Conservation (phyloP, 805 yeast genomes). For the Wickerhamomyces hampshirensis region DNA sequence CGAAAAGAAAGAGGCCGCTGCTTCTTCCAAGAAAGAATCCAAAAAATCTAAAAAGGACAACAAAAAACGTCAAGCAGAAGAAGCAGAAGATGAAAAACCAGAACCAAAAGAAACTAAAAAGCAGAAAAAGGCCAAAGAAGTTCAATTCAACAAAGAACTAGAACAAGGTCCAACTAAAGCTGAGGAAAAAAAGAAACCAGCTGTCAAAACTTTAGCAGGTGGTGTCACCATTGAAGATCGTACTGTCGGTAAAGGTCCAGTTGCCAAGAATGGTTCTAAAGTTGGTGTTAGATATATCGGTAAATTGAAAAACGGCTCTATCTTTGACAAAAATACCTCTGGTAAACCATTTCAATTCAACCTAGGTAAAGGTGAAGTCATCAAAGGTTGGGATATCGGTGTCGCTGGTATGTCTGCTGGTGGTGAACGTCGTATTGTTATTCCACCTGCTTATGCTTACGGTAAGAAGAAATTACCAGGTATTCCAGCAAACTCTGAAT, state of each 20-base stretch:
- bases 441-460: slow-evolving; percentile 95
- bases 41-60: slow-evolving; percentile 17
- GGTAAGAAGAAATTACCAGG: slow-evolving; percentile 95
- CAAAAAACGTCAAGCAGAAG: slow-evolving; percentile 45
- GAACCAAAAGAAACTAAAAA: slow-evolving; percentile 26
- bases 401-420: slow-evolving; percentile 98
- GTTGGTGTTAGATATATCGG: slow-evolving; percentile 98
- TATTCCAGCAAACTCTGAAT: slow-evolving; percentile 94
- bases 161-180: slow-evolving; percentile 89
- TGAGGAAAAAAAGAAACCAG: slow-evolving; percentile 43
- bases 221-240: slow-evolving; percentile 94
- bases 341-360: slow-evolving; percentile 94
- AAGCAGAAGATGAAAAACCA: slow-evolving; percentile 31
- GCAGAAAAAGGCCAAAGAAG: slow-evolving; percentile 34
- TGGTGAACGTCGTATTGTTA: slow-evolving; percentile 96
- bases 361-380: slow-evolving; percentile 96
- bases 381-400: slow-evolving; percentile 98
- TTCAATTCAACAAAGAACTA: slow-evolving; percentile 82
- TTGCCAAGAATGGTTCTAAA: slow-evolving; percentile 81
- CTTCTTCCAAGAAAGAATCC: slow-evolving; percentile 17
- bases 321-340: slow-evolving; percentile 92
- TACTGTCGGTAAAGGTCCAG: slow-evolving; percentile 80
- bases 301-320: slow-evolving; percentile 93
- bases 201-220: slow-evolving; percentile 80
- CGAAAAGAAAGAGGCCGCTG: slow-evolving; percentile 27